phyloP scores from a whole-genome alignment of 768 basidiomycete species.

The Rhizopogon vinicolor region DNA sequence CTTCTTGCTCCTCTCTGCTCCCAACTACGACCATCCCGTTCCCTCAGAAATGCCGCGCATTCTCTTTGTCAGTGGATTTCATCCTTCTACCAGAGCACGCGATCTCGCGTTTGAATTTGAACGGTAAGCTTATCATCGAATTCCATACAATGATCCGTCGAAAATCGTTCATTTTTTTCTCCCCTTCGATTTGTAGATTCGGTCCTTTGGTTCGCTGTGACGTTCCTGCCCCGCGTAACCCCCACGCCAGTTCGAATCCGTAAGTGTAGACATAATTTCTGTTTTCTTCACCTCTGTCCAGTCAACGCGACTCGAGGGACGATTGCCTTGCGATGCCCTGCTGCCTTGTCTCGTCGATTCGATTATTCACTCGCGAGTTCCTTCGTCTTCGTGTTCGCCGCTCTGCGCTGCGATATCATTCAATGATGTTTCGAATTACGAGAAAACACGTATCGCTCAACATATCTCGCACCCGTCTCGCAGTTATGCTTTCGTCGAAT shows the following conservation, averaged over 20 bases:
- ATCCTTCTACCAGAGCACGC: slow-evolving; percentile 75
- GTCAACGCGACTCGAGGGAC: slow-evolving; percentile 32
- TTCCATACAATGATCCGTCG: background rate
- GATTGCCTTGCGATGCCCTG: slow-evolving; percentile 17
- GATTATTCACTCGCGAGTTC: slow-evolving; percentile 24
- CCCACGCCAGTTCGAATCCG: slow-evolving; percentile 72
- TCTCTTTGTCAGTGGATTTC: slow-evolving; percentile 83
- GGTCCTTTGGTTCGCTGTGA: slow-evolving; percentile 86
- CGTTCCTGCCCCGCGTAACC: slow-evolving; percentile 82
- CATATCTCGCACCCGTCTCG: slow-evolving; percentile 40
- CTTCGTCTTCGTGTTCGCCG: slow-evolving; percentile 24
- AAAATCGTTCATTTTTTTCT: slow-evolving; percentile 7
- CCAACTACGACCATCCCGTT: slow-evolving; percentile 17
- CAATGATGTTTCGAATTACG: slow-evolving; percentile 32
- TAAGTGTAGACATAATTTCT: slow-evolving; percentile 45
- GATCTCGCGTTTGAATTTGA: slow-evolving; percentile 88
- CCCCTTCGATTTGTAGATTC: slow-evolving; percentile 41
- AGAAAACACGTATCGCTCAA: slow-evolving; percentile 53
- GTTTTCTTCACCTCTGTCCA: slow-evolving; percentile 28
- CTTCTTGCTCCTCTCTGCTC: slow-evolving; percentile 10
- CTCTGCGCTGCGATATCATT: slow-evolving; percentile 22
- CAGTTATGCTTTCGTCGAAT: slow-evolving; percentile 88
- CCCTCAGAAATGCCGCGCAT: slow-evolving; percentile 62
- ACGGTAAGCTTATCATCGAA: slow-evolving; percentile 43
- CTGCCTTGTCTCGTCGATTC: slow-evolving; percentile 24